Evolutionary conservation across 352 stramenopile genomes (phyloP), one percentile per base, ranked within the genome.

Genomic region (Pythium rhizo-oryzae): DNA sequence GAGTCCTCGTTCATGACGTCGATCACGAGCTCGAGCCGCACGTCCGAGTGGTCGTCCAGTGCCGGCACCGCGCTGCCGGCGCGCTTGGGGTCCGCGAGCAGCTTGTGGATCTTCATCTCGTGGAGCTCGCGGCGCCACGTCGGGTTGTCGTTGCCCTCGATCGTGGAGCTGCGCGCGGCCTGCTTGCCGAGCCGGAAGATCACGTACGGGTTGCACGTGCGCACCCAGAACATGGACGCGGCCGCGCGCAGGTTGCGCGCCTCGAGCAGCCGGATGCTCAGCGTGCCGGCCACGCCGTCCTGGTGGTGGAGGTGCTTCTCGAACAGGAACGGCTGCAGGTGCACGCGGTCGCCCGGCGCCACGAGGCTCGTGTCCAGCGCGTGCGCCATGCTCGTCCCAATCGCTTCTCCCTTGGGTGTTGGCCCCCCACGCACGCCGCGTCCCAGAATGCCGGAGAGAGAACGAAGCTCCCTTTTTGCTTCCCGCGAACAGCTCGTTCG

Each of bases 1-100:
- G 84, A 91, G 65, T 94, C 84, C 37, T 94, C 85, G 69, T 92
- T 94, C 85, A 94, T 94, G 21, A 80, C 83, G 68, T 94, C 85
- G 21, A 94, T 70, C 21, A 80, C 87, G 30, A 94, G 78, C 65
- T 94, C 85, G 55, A 92, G 59, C 2, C 84, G 79, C 64, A 90
- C 73, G 68, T 92, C 74, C 58, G 85, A 94, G 72, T 94, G 84
- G 33, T 91, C 81, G 13, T 72, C 69, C 30, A 89, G 59, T 41
- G 80, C 80, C 28, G 58, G 28, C 28, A 6, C 28, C 28, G 28
- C 2, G 28, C 28, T 41, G 12, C 8, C 30, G 43, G 72, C 62
- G 39, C 78, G 81, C 64, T 90, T 89, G 33, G 79, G 53, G 62
- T 90, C 80, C 44, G 37, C 16, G 49, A 41, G 63, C 59, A 41